A percentile compares a stretch with the other conserved stretches of the same genome.
These are phyloP conservation scores for Trametes maxima DNA, from an alignment of 768 basidiomycete species.

Conservation along the genomic window DNA sequence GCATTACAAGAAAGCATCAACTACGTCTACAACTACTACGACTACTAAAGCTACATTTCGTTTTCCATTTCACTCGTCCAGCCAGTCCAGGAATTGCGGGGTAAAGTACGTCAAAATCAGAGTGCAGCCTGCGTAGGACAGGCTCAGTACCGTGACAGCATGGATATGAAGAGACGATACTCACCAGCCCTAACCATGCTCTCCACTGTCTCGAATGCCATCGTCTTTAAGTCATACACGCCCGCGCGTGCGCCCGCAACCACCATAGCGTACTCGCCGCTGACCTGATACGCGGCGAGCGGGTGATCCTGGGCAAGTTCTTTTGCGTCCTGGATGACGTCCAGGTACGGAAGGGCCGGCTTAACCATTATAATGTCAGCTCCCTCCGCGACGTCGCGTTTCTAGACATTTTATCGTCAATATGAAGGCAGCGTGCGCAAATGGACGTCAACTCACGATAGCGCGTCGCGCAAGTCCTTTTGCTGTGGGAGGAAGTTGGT, in stretches of 20 bases:
- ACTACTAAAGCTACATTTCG: neutral
- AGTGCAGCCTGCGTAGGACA: slow-evolving; percentile 69
- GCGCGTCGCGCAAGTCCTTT: slow-evolving; percentile 92
- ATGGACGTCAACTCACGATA: slow-evolving; percentile 60
- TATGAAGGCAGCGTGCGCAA: neutral
- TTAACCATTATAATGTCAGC: slow-evolving; percentile 99
- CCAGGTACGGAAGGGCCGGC: slow-evolving; percentile 93
- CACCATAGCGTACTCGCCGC: slow-evolving; percentile 97
- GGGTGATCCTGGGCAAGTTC: slow-evolving; percentile 83
- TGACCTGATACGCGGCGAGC: slow-evolving; percentile 96
- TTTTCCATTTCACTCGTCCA: slow-evolving; percentile 40
- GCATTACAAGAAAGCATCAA: slow-evolving; percentile 1
- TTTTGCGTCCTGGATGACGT: slow-evolving; percentile 89
- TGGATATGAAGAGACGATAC: slow-evolving; percentile 30
- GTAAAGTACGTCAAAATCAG: slow-evolving; percentile 95
- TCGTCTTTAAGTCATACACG: slow-evolving; percentile 86
- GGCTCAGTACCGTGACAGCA: neutral
- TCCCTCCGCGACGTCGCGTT: slow-evolving; percentile 87
- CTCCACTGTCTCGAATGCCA: slow-evolving; percentile 94
- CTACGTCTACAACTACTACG: slow-evolving; percentile 5
- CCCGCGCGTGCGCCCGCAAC: slow-evolving; percentile 92
- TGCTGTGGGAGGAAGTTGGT: slow-evolving; percentile 89
- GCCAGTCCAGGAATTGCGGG: slow-evolving; percentile 92
- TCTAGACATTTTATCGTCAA: slow-evolving; percentile 44
- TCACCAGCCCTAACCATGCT: slow-evolving; percentile 90